Evolutionary conservation across 1,139 yeast genomes (phyloP).

Genomic region (Suzukiozyma palmioleophila): DNA sequence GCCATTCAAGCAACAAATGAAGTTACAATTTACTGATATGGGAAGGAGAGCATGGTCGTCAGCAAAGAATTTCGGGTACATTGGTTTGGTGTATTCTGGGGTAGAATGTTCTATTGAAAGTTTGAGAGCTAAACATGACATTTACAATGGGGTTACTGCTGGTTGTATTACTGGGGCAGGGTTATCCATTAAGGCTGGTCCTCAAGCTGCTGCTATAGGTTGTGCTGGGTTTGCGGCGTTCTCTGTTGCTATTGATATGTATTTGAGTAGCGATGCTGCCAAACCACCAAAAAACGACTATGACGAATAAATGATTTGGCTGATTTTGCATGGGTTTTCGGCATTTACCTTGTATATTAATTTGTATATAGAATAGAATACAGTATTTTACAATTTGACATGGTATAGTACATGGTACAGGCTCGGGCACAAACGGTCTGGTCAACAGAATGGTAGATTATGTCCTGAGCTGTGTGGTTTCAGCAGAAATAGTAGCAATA

Average conservation of each 20-base stretch:
- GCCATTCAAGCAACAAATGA: slow-evolving; percentile 92
- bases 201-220: slow-evolving; percentile 85
- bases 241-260: slow-evolving; percentile 87
- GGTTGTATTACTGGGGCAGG: slow-evolving; percentile 96
- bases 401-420: not conserved
- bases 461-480: slow-evolving; percentile 3
- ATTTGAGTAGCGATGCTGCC: slow-evolving; percentile 80
- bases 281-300: slow-evolving; percentile 88
- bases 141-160: slow-evolving; percentile 87
- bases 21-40: slow-evolving; percentile 88
- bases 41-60: slow-evolving; percentile 78
- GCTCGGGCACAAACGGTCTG: slow-evolving; percentile 1
- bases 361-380: slow-evolving; percentile 1
- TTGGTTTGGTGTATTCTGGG: slow-evolving; percentile 91
- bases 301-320: slow-evolving; percentile 50
- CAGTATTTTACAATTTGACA: slow-evolving; percentile 1
- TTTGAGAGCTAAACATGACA: slow-evolving; percentile 85
- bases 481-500: slow-evolving; percentile 38
- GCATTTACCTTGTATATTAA: not conserved
- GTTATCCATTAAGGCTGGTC: slow-evolving; percentile 86
- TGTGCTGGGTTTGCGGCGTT: slow-evolving; percentile 98
- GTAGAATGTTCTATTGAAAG: slow-evolving; percentile 90
- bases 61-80: slow-evolving; percentile 92
- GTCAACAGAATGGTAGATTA: too few species aligned
- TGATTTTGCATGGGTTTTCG: not conserved